phyloP scores from a whole-genome alignment of 768 basidiomycete species.

The Hortiboletus flavorubellus region DNA sequence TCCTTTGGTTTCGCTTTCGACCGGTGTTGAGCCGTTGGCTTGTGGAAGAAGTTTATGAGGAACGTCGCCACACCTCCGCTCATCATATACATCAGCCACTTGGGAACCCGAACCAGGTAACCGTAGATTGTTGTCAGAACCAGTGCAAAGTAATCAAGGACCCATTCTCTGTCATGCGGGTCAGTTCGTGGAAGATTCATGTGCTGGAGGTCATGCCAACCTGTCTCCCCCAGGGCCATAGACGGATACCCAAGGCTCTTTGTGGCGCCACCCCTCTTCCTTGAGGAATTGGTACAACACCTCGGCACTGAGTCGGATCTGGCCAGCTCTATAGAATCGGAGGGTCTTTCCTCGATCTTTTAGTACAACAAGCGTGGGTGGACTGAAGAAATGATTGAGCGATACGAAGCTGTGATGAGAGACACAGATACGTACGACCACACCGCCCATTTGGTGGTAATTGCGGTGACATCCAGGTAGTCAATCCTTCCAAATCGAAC shows the following conservation, averaged over 20 bases:
- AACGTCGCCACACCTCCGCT: conserved; percentile 69
- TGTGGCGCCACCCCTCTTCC: conserved; percentile 57
- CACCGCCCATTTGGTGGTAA: conserved; percentile 83
- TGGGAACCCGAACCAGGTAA: conserved; percentile 53
- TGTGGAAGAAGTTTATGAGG: conserved; percentile 63
- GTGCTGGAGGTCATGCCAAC: conserved; percentile 35
- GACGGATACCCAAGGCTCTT: conserved; percentile 63
- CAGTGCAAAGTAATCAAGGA: conserved; percentile 58
- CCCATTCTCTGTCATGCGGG: conserved; percentile 50
- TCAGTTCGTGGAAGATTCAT: conserved; percentile 8
- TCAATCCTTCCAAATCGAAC: conserved; percentile 85
- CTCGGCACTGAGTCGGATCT: conserved; percentile 58
- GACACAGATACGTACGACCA: conserved; percentile 61
- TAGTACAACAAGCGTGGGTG: conserved; percentile 69
- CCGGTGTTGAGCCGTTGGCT: conserved; percentile 8
- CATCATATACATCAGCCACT: conserved; percentile 63
- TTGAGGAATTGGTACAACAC: conserved; percentile 64
- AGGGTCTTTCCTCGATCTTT: conserved; percentile 71
- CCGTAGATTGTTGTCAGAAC: conserved; percentile 51
- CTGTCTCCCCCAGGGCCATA: conserved; percentile 77
- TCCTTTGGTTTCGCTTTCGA: conserved; percentile 6
- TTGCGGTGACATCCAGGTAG: conserved; percentile 76
- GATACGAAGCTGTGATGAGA: neutral
- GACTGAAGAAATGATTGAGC: conserved; percentile 41
- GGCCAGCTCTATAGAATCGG: conserved; percentile 73